These are phyloP conservation scores for Aschersonia sp. DNA, from an alignment of 2,329 filamentous ascomycete species.

Conservation along the genomic window DNA sequence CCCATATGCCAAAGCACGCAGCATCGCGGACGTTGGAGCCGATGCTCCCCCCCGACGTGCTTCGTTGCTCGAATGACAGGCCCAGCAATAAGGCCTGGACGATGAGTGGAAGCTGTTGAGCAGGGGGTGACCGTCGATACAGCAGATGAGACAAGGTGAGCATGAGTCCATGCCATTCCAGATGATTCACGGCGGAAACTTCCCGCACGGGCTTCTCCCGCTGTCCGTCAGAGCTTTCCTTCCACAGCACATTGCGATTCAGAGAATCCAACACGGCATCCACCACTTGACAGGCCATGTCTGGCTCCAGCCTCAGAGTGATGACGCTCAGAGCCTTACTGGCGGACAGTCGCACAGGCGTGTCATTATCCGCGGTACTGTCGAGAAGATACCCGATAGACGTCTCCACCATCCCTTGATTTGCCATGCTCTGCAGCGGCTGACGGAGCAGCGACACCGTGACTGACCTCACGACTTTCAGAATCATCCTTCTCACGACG, in stretches of 20 bases:
- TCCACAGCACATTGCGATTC: slow-evolving; percentile 42
- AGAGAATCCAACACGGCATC: slow-evolving; percentile 68
- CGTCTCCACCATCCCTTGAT: slow-evolving; percentile 54
- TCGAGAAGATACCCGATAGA: slow-evolving; percentile 73
- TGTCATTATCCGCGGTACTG: slow-evolving; percentile 72
- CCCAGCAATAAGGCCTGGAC: slow-evolving; percentile 66
- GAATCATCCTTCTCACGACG: slow-evolving; percentile 63
- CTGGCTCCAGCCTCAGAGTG: slow-evolving; percentile 61
- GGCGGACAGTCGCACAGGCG: slow-evolving; percentile 76
- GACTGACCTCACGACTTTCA: slow-evolving; percentile 73
- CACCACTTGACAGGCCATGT: slow-evolving; percentile 77
- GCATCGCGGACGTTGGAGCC: slow-evolving; percentile 90
- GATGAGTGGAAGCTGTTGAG: slow-evolving; percentile 55
- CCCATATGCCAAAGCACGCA: slow-evolving; percentile 93
- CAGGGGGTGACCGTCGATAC: slow-evolving; percentile 69
- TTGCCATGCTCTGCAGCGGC: slow-evolving; percentile 22
- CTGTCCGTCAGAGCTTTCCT: slow-evolving; percentile 18
- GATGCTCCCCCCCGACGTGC: slow-evolving; percentile 68
- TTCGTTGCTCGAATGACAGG: slow-evolving; percentile 78
- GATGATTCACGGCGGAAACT: slow-evolving; percentile 61
- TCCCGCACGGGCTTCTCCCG: slow-evolving; percentile 30
- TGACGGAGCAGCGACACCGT: slow-evolving; percentile 50
- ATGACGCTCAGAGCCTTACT: slow-evolving; percentile 88
- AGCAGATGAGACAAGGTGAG: slow-evolving; percentile 77
- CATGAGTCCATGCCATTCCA: slow-evolving; percentile 86